Base-by-base conservation (phyloP, 2,329 filamentous ascomycete species). In the Xylariaceae sp. region DNA sequence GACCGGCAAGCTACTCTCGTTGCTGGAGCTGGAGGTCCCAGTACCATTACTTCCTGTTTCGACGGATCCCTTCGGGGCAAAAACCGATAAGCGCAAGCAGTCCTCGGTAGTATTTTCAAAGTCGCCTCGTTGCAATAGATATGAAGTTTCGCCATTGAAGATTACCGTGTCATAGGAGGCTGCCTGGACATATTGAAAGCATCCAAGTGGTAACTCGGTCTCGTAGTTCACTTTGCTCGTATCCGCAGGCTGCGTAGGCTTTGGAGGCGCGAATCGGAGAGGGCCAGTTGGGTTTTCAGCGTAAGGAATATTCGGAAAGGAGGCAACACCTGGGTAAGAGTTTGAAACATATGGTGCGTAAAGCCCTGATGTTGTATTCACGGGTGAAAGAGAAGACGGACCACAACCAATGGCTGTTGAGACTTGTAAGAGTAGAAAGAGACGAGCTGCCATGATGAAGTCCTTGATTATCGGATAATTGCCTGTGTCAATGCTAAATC, bases 271-370 rank as follows among this genome's bases (percentile, higher is more conserved):
- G 31, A 54, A 61, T 14, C 57, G 55, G 19, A 56, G 42, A 9
- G 36, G 22, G 2, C 51, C 57, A 16, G 54, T 50, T 5, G 55
- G 59, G 18, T 51, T 49, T 38, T 58, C 41, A 6, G 59, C 57
- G 19, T 56, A 61, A 1, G 59, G 55, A 19, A 61, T 57, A 17
- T 57, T 53, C 31, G 50, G 50, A 40, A 57, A 57, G 6, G 46
- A 44, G 5, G 42, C 46, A 7, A 57, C 54, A 19, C 40, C 28
- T 17, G 54, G 54, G 31, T 36, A 51, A 33, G 42, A 40, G 9
- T 43, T 16, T n/a, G 38, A 14, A 13, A 53, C 12, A 10, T 42
- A 45, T 14, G 50, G 36, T 11, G 50, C 41, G 42, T 33, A 52
- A 10, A 41, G 11, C 13, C 50, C 50, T 7, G 50, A 53, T 16